Evolutionary conservation across 163 green algal genomes (phyloP).

Genomic region (Chlorella variabilis): DNA sequence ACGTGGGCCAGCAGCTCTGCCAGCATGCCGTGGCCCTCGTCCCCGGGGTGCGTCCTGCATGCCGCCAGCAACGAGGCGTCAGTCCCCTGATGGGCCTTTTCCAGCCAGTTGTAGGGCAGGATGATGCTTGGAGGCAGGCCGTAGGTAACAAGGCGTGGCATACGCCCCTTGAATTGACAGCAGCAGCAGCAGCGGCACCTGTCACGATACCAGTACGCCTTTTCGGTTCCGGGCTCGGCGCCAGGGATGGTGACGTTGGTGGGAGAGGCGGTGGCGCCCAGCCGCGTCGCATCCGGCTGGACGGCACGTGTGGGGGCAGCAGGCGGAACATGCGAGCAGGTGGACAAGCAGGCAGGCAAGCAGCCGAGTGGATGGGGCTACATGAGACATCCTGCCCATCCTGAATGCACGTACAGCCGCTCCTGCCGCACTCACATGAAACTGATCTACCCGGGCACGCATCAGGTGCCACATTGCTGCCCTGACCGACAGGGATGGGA

Average conservation of each 20-base stretch:
- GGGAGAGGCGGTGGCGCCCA: background rate
- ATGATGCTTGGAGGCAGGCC: too few species aligned
- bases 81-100: too few species aligned
- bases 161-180: too few species aligned
- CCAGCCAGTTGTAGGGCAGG: too few species aligned
- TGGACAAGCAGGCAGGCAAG: background rate
- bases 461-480: conserved; percentile 22
- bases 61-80: background rate
- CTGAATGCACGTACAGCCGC: too few species aligned
- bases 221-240: background rate
- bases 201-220: conserved; percentile 21
- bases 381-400: too few species aligned
- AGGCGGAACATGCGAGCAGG: background rate
- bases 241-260: conserved; percentile 12
- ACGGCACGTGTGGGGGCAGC: background rate
- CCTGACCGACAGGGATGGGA: conserved; percentile 16
- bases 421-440: conserved; percentile 24
- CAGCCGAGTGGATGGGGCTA: too few species aligned
- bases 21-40: conserved; percentile 21
- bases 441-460: conserved; percentile 10
- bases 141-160: too few species aligned
- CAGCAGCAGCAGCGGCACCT: too few species aligned
- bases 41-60: conserved; percentile 25
- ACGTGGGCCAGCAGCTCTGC: conserved; percentile 5
- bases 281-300: conserved; percentile 1